Evolutionary conservation across 2,329 filamentous ascomycete genomes (phyloP).

Genomic region (Talaromyces funiculosus): DNA sequence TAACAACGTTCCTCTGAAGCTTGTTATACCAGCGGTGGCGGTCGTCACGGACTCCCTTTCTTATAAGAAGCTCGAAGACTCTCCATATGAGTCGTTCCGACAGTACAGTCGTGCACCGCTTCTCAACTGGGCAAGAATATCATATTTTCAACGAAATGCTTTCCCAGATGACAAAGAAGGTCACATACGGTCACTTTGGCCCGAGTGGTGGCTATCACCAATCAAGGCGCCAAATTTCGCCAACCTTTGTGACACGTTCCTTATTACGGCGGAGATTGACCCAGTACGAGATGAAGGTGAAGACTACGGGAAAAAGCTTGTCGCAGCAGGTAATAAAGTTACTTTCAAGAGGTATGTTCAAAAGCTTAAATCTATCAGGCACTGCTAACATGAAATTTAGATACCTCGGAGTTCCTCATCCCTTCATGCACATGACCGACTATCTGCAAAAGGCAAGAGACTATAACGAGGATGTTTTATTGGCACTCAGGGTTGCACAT

Average conservation of each 20-base stretch:
- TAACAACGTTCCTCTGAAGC: slow-evolving; percentile 26
- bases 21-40: slow-evolving; percentile 24
- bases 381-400: neutral
- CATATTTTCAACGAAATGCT: slow-evolving; percentile 36
- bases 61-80: slow-evolving; percentile 21
- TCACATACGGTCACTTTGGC: neutral
- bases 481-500: neutral
- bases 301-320: slow-evolving; percentile 33
- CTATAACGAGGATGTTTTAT: slow-evolving; percentile 14
- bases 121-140: slow-evolving; percentile 34
- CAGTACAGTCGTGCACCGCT: slow-evolving; percentile 34
- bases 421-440: neutral
- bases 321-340: slow-evolving; percentile 29
- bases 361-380: slow-evolving; percentile 6
- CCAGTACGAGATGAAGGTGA: slow-evolving; percentile 38
- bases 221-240: slow-evolving; percentile 32
- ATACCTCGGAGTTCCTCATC: neutral
- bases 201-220: slow-evolving; percentile 39
- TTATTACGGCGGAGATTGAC: slow-evolving; percentile 38
- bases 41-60: slow-evolving; percentile 13
- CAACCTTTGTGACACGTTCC: slow-evolving; percentile 33
- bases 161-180: slow-evolving; percentile 14
- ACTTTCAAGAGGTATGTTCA: slow-evolving; percentile 27
- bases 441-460: slow-evolving; percentile 18
- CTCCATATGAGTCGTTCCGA: slow-evolving; percentile 36